Percentiles rank a stretch among this genome's conserved stretches.
These are phyloP conservation scores for Scalesia atractyloides DNA, from an alignment of 129 eudicot species.

Conservation along the genomic window DNA sequence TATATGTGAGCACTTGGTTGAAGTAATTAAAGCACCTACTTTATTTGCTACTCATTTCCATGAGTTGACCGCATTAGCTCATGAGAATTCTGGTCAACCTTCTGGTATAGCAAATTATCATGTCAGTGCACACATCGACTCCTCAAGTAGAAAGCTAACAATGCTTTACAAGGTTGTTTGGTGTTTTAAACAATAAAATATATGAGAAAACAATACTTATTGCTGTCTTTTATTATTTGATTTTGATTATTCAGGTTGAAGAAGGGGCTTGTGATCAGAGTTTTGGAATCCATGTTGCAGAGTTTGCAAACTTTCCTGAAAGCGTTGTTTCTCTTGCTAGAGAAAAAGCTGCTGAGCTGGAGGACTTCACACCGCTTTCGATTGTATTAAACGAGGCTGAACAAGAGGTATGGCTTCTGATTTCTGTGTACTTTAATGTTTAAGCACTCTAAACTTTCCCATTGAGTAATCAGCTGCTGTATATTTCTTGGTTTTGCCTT, in stretches of 20 bases:
- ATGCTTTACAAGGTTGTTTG: slow-evolving; percentile 93
- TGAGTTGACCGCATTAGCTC: slow-evolving; percentile 95
- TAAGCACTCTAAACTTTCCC: not conserved
- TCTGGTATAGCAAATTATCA: slow-evolving; percentile 85
- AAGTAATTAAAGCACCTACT: slow-evolving; percentile 89
- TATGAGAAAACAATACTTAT: not conserved
- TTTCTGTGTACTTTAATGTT: not conserved
- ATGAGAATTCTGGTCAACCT: slow-evolving; percentile 49
- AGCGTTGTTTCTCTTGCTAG: slow-evolving; percentile 91
- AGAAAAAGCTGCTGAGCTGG: slow-evolving; percentile 97
- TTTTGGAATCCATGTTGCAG: slow-evolving; percentile 98
- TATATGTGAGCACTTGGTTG: slow-evolving; percentile 93
- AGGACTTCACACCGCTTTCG: slow-evolving; percentile 74
- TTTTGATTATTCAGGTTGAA: slow-evolving; percentile 60
- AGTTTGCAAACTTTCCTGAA: slow-evolving; percentile 93
- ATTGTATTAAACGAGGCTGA: slow-evolving; percentile 42
- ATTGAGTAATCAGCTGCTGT: not conserved
- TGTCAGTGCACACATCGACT: slow-evolving; percentile 96
- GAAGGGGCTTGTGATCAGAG: slow-evolving; percentile 99
- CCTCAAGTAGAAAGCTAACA: slow-evolving; percentile 81
- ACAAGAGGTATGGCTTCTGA: slow-evolving; percentile 43
- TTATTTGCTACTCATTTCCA: slow-evolving; percentile 98
- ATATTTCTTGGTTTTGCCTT: slow-evolving; percentile 5
- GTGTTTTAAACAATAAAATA: slow-evolving; percentile 6
- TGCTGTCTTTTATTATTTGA: not conserved